Base-by-base conservation (phyloP, 2,329 filamentous ascomycete genomes). In the Chalaropsis ovoidea region DNA sequence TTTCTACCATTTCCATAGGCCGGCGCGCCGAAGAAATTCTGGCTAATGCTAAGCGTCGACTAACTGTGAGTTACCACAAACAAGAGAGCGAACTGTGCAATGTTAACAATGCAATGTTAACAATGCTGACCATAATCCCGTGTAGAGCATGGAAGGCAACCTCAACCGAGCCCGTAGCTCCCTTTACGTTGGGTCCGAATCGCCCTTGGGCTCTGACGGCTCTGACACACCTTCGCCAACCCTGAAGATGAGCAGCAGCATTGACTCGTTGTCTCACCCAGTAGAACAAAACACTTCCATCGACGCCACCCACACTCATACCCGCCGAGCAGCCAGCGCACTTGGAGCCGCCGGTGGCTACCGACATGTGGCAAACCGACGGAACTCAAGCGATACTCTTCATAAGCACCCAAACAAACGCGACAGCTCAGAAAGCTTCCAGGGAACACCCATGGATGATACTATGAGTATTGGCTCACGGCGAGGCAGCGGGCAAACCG, bases 111-210 rank as follows among this genome's bases (percentile, higher is more conserved):
- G 5, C 35, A 47, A 61, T 43, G 62, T 58, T 54, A 24, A 58
- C 45, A 22, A 22, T 58, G 13, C 10, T 52, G 24, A 52, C 22
- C 13, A 24, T 6, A 52, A 52, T 52, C 2, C 8, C 52, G 8
- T 73, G 8, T 73, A 95, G 90, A 88, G 89, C 41, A 96, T 96
- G 91, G 93, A 96, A 76, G 90, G 88, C 45, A 96, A 96, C 70
- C 79, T 96, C 22, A 86, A 82, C 66, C 86, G 90, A 68, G 92
- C 90, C 39, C 84, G 90, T 70, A 85, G 82, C 69, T 86, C 87
- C 10, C 78, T 90, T 27, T 79, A 82, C 58, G 76, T 78, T 71
- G 76, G 75, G 69, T 75, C 68, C 71, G 74, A 10, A 69, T 74
- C 43, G 67, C 47, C 62, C 47, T 19, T 65, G 5, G 73, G 69